phyloP scores from a whole-genome alignment of 805 yeast genomes.

The Brettanomyces sp. region DNA sequence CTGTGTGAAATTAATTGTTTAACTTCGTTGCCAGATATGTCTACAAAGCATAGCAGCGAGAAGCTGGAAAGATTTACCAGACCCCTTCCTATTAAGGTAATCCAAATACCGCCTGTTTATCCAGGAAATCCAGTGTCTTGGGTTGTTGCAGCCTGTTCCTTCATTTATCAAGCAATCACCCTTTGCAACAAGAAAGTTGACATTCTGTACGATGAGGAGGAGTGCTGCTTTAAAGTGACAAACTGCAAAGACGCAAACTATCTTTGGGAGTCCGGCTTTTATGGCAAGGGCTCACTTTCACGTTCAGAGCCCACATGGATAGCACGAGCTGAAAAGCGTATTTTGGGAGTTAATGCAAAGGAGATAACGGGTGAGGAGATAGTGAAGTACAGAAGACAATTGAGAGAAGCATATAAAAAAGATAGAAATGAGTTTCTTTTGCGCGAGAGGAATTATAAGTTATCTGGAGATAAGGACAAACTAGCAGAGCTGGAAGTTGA shows the following conservation, averaged over 20 bases:
- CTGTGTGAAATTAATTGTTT: no score
- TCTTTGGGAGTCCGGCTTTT: conserved; percentile 82
- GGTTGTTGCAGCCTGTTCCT: conserved; percentile 25
- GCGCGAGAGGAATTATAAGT: conserved; percentile 27
- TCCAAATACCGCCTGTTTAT: conserved; percentile 28
- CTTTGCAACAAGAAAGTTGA: neutral
- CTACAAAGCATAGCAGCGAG: conserved; percentile 2
- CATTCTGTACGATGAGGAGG: conserved; percentile 6
- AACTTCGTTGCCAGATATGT: neutral
- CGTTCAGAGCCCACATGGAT: conserved; percentile 92
- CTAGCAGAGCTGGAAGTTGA: conserved; percentile 31
- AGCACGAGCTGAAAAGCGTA: conserved; percentile 49
- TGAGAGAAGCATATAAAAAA: conserved; percentile 62
- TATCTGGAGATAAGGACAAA: conserved; percentile 8
- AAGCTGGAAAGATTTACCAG: conserved; percentile 4
- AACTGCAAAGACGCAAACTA: conserved; percentile 37
- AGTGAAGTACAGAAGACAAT: conserved; percentile 61
- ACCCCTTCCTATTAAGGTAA: conserved; percentile 33
- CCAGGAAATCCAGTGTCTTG: conserved; percentile 42
- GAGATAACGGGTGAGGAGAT: conserved; percentile 60
- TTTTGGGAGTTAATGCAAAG: conserved; percentile 21
- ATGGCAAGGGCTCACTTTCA: conserved; percentile 85
- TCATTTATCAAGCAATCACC: conserved; percentile 9
- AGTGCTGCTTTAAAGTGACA: conserved; percentile 29
- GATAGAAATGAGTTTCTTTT: conserved; percentile 55